Evolutionary conservation across 768 basidiomycete species (phyloP), one percentile per base, ranked within the genome.

Genomic region (Rossbeevera mucosa): DNA sequence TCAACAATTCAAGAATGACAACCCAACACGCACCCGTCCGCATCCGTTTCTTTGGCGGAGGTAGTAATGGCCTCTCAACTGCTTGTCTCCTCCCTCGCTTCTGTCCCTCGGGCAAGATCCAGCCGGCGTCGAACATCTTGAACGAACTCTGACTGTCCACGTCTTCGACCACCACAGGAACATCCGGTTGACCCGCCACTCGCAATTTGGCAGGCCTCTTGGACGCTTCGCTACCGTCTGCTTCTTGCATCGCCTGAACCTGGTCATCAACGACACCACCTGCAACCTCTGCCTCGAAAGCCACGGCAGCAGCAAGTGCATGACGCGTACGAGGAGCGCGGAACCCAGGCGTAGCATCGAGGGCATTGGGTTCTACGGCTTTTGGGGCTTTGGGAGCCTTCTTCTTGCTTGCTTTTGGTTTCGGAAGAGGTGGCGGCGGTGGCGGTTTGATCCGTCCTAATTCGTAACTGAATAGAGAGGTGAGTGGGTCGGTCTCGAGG

Each of bases 71-170:
- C 33, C 75, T 72, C 22, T 82, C 81, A 9, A 76, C 55, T 13
- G 73, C 63, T 20, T 69, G 66, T 13, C 87, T 72, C 20, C 82
- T 82, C 26, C 83, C 79, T 28, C 92, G 77, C 57, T 81, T 79
- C 47, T 82, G 79, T 29, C 86, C 88, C 2, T 82, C 74, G 21
- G 91, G 88, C 13, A 94, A 70, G 7, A 95, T 90, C 92, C 91
- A 94, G 0, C 93, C 93, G 21, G 76, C 74, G 53, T 96, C 86
- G 71, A 95, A 95, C 71, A 85, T 69, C 63, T 75, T 80, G 74
- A 95, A 96, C 18, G 85, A 85, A 40, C 79, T 79, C 50, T 80
- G 78, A 40, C 79, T 77, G 63, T 86, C 87, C 28, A 94, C 81
- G 38, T 83, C 75, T n/a, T 83, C 78, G 3, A 91, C 84, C 49